Percentiles rank a stretch among this genome's conserved stretches.
Evolutionary conservation across 305 asterid genomes (phyloP).

Genomic region (Fraxinus sp.): DNA sequence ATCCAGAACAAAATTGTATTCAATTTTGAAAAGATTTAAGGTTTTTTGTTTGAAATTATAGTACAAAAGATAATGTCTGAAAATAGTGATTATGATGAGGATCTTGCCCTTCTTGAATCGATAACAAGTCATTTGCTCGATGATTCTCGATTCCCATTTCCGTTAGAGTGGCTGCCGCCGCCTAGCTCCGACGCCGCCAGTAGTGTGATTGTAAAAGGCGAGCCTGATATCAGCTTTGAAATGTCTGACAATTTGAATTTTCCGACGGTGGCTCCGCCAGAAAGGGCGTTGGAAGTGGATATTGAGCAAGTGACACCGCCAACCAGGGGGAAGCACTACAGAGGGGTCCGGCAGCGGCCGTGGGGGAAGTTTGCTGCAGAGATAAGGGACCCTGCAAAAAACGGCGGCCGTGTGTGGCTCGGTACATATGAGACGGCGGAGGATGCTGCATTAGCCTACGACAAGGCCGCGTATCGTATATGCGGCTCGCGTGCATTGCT

Average conservation of each 20-base stretch:
- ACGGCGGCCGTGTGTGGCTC: slow-evolving; percentile 70
- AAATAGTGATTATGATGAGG: slow-evolving; percentile 26
- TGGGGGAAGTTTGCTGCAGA: slow-evolving; percentile 83
- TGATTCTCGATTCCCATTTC: slow-evolving; percentile 29
- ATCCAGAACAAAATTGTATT: not conserved
- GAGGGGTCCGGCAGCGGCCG: slow-evolving; percentile 70
- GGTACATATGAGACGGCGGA: slow-evolving; percentile 72
- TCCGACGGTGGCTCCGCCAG: not conserved
- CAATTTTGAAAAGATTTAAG: not conserved
- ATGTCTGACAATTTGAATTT: not conserved
- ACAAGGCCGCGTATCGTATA: slow-evolving; percentile 58
- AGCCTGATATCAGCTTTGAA: not conserved
- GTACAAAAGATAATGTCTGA: slow-evolving; percentile 7
- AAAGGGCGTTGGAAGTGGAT: not conserved
- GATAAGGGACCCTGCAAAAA: slow-evolving; percentile 66
- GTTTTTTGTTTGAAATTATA: not conserved
- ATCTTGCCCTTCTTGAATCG: slow-evolving; percentile 50
- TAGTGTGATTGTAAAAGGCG: not conserved
- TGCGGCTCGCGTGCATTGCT: slow-evolving; percentile 69
- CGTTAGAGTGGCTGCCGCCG: slow-evolving; percentile 23
- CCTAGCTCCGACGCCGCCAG: not conserved
- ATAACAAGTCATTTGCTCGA: slow-evolving; percentile 42
- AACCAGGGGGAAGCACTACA: slow-evolving; percentile 37
- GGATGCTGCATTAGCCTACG: slow-evolving; percentile 71
- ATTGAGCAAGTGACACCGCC: not conserved